Conservation (phyloP, 768 basidiomycete genomes). For the Pleurotus giganteus region DNA sequence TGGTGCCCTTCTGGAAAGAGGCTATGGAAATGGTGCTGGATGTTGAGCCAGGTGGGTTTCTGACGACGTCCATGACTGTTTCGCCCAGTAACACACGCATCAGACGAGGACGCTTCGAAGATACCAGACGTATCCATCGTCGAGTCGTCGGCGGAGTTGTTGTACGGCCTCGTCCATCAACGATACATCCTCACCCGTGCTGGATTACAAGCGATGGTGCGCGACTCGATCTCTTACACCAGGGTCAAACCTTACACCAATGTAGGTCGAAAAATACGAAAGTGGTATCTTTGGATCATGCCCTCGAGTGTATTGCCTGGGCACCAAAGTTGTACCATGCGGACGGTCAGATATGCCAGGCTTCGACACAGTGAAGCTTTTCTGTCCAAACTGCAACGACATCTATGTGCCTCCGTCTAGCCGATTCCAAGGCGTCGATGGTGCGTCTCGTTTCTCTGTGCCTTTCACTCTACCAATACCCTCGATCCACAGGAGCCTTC, state of each 20-base stretch:
- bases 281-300: conserved; percentile 87
- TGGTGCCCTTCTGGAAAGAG: conserved; percentile 99
- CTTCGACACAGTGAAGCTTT: conserved; percentile 95
- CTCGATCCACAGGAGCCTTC: conserved; percentile 73
- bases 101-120: conserved; percentile 90
- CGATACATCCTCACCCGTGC: conserved; percentile 94
- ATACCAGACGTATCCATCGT: conserved; percentile 99
- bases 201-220: conserved; percentile 93
- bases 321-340: conserved; percentile 88
- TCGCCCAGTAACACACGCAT: conserved; percentile 11
- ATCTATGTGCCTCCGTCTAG: conserved; percentile 95
- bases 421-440: conserved; percentile 94
- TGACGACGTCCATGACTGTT: conserved; percentile 9
- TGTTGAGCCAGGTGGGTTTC: conserved; percentile 89
- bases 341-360: conserved; percentile 96
- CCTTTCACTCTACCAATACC: background rate
- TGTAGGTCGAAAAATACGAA: conserved; percentile 94
- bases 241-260: conserved; percentile 10
- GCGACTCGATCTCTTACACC: conserved; percentile 19
- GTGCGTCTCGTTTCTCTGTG: conserved; percentile 39
- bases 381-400: conserved; percentile 97
- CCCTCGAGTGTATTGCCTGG: conserved; percentile 92
- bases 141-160: conserved; percentile 94
- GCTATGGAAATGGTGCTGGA: conserved; percentile 99
- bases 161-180: conserved; percentile 97